Base-by-base conservation (phyloP, 495 filamentous ascomycete genomes). In the Pyronema domesticum region DNA sequence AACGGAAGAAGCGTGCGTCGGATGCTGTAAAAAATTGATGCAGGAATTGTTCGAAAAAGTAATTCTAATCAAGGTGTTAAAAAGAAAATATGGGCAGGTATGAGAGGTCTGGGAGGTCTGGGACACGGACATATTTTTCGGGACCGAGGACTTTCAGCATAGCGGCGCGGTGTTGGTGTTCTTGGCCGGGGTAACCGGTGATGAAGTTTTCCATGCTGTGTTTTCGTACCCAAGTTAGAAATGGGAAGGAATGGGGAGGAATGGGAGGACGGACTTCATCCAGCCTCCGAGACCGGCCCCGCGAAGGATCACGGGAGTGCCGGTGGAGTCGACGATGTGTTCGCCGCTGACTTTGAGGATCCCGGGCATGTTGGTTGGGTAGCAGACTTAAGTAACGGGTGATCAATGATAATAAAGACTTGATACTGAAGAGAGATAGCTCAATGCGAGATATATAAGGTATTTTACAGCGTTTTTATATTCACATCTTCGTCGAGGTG, bases 1-100 rank as follows among this genome's bases (percentile, higher is more conserved):
- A 70, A 4, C 76, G 72, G 55, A 78, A 75, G 67, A 79, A 81
- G 57, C 75, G 71, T 46, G 80, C 79, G 57, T 83, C 80, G 7
- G 67, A 62, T 6, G 73, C 68, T 0, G 74, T 78, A 68, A 82
- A 83, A 70, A 80, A 83, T 58, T 81, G 75, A 37, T 80, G 73
- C 0, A 80, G 67, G 66, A 75, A 78, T 60, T 72, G 62, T 46
- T 71, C 67, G 59, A 72, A 70, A 59, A 70, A n/a, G n/a, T 44
- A 54, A 51, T 8, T 3, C 36, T 30, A 15, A 39, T 33, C 39
- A 4, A 3, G 10, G 8, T 46, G 10, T 46, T 15, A 19, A 61
- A 61, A 61, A 63, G n/a, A n/a, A n/a, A n/a, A n/a, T n/a, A n/a
- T n/a, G n/a, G 23, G n/a, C 7, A 6, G 37, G 14, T 14, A 37